Evolutionary conservation across 495 filamentous ascomycete species (phyloP), one percentile per base, ranked within the genome.

Genomic region (Penicillium bialowiezense): DNA sequence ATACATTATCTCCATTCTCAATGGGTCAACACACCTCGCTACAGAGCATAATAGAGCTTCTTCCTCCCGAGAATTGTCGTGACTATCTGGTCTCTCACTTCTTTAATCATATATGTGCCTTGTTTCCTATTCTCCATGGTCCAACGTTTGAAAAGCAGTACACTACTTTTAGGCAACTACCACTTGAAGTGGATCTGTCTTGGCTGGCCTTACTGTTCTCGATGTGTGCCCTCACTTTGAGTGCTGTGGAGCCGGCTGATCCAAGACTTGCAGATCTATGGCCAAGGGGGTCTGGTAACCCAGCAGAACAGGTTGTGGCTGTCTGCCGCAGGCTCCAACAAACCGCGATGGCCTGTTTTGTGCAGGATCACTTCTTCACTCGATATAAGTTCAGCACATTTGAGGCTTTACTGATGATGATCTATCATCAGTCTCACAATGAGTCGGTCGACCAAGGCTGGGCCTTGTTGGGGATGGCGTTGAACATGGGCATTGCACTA

Each of bases 91-190:
- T 58, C 13, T 46, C 54, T 2, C 50, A 52, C 3, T 62, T 29
- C 15, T 62, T 62, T 20, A 44, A 38, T 36, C 3, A 44, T 6
- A 38, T 62, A 3, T 51, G 48, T 0, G 12, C 48, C 19, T 34
- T 58, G 9, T 62, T 62, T 18, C 58, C 24, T n/a, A 58, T 62
- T 15, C 58, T 62, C 5, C 58, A 62, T 48, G 55, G 58, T 5
- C 58, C 58, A 40, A 62, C 51, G 1, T 62, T 62, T 28, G 51
- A 55, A 41, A 48, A 43, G 18, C 50, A 60, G 19, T 60, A 60
- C 37, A 35, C 29, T 6, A 21, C 42, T 1, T 60, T 60, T 33
- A 41, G 39, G 40, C 24, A 41, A 38, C 20, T 13, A 6, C 46
- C 46, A n/a, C 31, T 13, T 19, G 39, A 48, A 8, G 32, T 51